Base-by-base conservation (phyloP, 2,329 filamentous ascomycete species). In the Dactylella cylindrospora region DNA sequence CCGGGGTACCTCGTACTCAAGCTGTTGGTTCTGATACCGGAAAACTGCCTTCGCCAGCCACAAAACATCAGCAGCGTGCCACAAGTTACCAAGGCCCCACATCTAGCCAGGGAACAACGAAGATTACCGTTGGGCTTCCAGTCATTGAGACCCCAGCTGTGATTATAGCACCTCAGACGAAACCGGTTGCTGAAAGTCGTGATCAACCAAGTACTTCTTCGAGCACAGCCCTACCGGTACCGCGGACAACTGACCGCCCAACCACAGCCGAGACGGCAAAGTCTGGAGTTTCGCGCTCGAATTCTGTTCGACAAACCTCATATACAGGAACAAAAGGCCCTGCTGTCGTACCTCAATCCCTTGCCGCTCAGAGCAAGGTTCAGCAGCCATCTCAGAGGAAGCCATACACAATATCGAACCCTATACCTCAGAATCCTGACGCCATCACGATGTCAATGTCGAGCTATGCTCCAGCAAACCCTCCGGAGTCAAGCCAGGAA, bases 361-460 rank as follows among this genome's bases (percentile, higher is more conserved):
- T 50, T 2, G 13, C 25, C 72, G 90, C 82, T 3, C 87, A 95
- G 72, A 91, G 90, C 65, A 86, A 86, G 65, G 89, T 97, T 69
- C 87, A 93, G 66, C 91, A 95, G 71, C 87, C 87, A 8, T 81
- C 80, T 72, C 75, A 67, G 45, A 76, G 79, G 66, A 82, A 84
- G 69, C 82, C 81, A 66, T 88, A 90, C 71, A 81, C 82, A 43
- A 89, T 91, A 25, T 86, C 85, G 15, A 78, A 81, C 46, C 80
- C 84, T 10, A 80, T 85, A 41, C 75, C 80, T 25, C 81, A 83
- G 28, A 73, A 75, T 59, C 73, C 76, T 33, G 75, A 77, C 31
- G 72, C 75, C 36, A 69, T 70, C 69, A 82, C 76, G 71, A 83
- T 76, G 75, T 84, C 73, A 70, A 82, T 71, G 76, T 85, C 78